A percentile compares a stretch with the other conserved stretches of the same genome.
phyloP scores from a whole-genome alignment of 305 asterid species.

The Fraxinus xanthoxyloides region DNA sequence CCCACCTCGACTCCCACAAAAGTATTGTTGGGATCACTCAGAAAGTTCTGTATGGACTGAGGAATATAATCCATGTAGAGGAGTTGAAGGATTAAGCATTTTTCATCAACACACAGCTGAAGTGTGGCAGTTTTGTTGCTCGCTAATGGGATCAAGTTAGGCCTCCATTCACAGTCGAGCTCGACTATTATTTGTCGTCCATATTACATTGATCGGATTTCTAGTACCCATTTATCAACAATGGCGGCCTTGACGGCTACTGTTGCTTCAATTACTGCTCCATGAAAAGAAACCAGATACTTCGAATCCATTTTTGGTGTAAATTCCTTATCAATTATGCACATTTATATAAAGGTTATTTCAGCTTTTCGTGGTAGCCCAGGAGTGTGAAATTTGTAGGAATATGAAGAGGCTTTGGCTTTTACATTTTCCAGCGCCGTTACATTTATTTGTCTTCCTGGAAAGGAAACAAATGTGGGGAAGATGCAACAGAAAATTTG shows the following conservation, averaged over 20 bases:
- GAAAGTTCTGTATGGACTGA: constrained; percentile 16
- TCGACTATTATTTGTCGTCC: constrained; percentile 23
- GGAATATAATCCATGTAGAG: constrained; percentile 27
- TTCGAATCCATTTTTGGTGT: constrained; percentile 12
- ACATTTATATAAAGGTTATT: neutral
- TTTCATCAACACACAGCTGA: constrained; percentile 30
- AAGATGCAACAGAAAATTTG: neutral
- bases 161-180: constrained; percentile 35
- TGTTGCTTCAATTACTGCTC: constrained; percentile 20
- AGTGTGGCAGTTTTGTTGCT: constrained; percentile 31
- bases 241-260: constrained; percentile 18
- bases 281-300: constrained; percentile 6
- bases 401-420: neutral
- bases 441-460: neutral
- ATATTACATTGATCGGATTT: neutral
- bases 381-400: neutral
- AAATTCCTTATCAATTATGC: neutral
- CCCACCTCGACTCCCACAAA: constrained; percentile 33
- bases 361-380: neutral
- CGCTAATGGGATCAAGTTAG: neutral
- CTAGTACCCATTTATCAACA: constrained; percentile 15
- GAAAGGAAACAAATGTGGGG: neutral
- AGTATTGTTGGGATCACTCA: constrained; percentile 4
- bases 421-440: neutral
- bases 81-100: constrained; percentile 29